Conservation (phyloP, 2,329 filamentous ascomycete species). For the Chrysoporthe deuterocubensis region DNA sequence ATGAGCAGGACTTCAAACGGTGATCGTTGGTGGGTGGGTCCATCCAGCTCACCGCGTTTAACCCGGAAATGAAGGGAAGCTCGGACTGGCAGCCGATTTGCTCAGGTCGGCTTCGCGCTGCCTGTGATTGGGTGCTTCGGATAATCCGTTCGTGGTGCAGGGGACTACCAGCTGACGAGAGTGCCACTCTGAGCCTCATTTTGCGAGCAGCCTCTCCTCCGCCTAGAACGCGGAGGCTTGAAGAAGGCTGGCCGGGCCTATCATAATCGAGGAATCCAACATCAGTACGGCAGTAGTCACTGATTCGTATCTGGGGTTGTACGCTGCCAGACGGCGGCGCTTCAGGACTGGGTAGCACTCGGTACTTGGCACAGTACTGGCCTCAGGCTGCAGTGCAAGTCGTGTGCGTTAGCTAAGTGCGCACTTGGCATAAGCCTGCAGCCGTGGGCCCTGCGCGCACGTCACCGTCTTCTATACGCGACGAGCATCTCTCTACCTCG, state of each 20-base stretch:
- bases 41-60: background rate
- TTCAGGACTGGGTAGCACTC: background rate
- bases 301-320: no score
- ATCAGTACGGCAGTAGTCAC: no score
- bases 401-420: background rate
- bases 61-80: background rate
- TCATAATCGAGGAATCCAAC: background rate
- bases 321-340: background rate
- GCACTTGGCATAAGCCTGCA: background rate
- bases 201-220: background rate
- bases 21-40: background rate
- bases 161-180: background rate
- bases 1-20: background rate
- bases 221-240: background rate
- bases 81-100: slow-evolving; percentile 2
- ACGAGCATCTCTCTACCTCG: background rate
- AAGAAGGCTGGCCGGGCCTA: background rate
- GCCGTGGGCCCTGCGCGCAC: background rate
- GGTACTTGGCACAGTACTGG: background rate
- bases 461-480: background rate
- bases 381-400: background rate
- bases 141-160: background rate
- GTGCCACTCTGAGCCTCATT: slow-evolving; percentile 4
- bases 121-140: slow-evolving; percentile 3
- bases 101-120: background rate